Base-by-base conservation (phyloP, 2,329 filamentous ascomycete species). In the Pseudogymnoascus sp. region DNA sequence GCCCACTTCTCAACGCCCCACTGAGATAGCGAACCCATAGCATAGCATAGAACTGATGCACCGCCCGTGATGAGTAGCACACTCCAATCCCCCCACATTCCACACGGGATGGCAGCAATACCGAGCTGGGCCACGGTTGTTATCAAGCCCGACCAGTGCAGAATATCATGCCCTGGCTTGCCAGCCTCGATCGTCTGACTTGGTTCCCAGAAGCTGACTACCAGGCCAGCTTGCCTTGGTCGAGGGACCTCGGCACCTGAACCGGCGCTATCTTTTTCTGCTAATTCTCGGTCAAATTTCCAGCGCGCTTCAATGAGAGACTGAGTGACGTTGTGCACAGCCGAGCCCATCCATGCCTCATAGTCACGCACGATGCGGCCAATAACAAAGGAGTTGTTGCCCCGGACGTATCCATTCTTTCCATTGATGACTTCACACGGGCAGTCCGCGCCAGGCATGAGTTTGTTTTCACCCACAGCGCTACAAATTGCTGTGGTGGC, bases 1-100 rank as follows among this genome's bases (percentile, higher is more conserved):
- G 75, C 71, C 73, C 75, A 78, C 65, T 80, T 81, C 68, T 81
- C 79, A 8, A 65, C 66, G 19, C 66, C 68, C 78, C 78, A 80
- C 66, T 80, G 78, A 4, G 72, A 70, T 4, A 81, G 67, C 2
- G 70, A 64, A 0, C 76, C 76, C 0, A 72, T 73, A 1, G 68
- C 61, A 6, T 76, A 66, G 1, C 75, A 72, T 3, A 81, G 70
- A 1, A 73, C 1, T 8, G 68, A 80, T 1, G 77, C 79, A 4
- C 53, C 65, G 0, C 64, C 70, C 0, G 77, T 78, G 31, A 79
- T 70, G 21, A 79, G 63, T 4, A 81, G 67, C 4, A 79, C 74
- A 6, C 67, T 33, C 68, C 67, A 69, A 6, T 68, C 62, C 16
- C 62, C 19, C 21, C 26, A 47, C 11, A 67, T 5, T 4, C 19